phyloP scores from a whole-genome alignment of 169 alveolate species.

The Babesia gibsoni region DNA sequence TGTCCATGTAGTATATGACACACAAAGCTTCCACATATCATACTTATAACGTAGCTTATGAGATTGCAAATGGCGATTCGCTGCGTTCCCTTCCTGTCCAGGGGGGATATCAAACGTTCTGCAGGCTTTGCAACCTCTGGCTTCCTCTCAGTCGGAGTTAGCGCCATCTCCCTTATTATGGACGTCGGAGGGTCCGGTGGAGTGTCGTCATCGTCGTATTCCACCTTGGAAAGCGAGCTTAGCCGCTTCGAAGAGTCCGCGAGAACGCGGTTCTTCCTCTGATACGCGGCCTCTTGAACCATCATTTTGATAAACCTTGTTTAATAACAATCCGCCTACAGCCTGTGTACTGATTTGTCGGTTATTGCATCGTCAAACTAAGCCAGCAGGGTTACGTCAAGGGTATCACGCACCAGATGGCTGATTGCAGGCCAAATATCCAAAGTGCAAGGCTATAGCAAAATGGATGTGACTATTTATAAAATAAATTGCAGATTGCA shows the following conservation, averaged over 20 bases:
- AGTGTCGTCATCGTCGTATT: constrained; percentile 51
- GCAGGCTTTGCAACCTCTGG: not conserved
- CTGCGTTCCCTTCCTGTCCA: constrained; percentile 13
- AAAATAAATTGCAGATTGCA: no score
- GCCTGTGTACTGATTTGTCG: not conserved
- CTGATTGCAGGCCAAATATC: no score
- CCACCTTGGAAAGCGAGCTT: constrained; percentile 44
- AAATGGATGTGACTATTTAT: no score
- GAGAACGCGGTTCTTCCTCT: constrained; percentile 52
- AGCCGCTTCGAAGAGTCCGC: constrained; percentile 45
- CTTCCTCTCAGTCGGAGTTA: not conserved
- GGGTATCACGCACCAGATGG: no score
- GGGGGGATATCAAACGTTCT: not conserved
- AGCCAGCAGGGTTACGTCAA: no score
- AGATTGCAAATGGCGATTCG: constrained; percentile 29
- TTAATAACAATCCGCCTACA: not conserved
- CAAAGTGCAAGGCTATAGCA: no score
- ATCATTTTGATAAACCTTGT: not conserved
- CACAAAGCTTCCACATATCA: constrained; percentile 33
- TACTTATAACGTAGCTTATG: constrained; percentile 20
- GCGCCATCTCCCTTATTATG: constrained; percentile 2
- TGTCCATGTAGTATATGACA: constrained; percentile 39
- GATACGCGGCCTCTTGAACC: constrained; percentile 53
- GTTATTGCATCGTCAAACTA: no score
- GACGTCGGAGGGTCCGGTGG: constrained; percentile 19